Evolutionary conservation across 2,329 filamentous ascomycete species (phyloP), one percentile per base, ranked within the genome.

Genomic region (Exophiala mesophila): DNA sequence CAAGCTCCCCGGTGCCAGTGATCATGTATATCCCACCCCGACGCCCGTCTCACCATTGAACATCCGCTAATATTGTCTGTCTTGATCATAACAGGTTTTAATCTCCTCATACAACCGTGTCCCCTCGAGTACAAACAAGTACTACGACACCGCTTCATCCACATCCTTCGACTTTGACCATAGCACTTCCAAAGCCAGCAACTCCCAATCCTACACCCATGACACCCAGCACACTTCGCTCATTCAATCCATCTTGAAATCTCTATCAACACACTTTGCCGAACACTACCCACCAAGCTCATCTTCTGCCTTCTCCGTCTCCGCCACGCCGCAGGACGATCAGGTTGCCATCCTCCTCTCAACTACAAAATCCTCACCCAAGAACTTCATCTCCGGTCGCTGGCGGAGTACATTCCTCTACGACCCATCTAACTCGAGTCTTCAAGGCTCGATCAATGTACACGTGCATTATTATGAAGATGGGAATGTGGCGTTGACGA

Each of bases 401-500:
- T 98, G 92, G 87, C 85, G 92, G 59, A 89, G 87, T 35, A 75
- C 84, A 39, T 97, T 97, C 71, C 76, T 84, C 57, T 84, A 85
- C 65, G 76, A 82, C 50, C 81, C 88, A 1, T 70, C 80, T n/a
- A 77, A 77, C 2, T 73, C 74, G 52, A 72, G 72, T 35, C 70
- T 97, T 31, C 80, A 82, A 26, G 92, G 92, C 57, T 80, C 75
- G 45, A 82, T 97, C 66, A 88, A 90, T 64, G 86, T 96, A 40
- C 89, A 97, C 56, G 90, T 98, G 38, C 92, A 98, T 73, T 98
- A 98, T 75, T 98, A 98, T 71, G 92, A 98, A 69, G 94, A 98
- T 62, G 92, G 92, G 50, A 98, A 98, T 62, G 92, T 98, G 44
- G 84, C 92, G 2, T 77, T 98, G 46, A 75, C 90, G 51, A 96